Conservation (phyloP, 225 moss, liverwort and hornwort species). For the Anthoceros angustus region DNA sequence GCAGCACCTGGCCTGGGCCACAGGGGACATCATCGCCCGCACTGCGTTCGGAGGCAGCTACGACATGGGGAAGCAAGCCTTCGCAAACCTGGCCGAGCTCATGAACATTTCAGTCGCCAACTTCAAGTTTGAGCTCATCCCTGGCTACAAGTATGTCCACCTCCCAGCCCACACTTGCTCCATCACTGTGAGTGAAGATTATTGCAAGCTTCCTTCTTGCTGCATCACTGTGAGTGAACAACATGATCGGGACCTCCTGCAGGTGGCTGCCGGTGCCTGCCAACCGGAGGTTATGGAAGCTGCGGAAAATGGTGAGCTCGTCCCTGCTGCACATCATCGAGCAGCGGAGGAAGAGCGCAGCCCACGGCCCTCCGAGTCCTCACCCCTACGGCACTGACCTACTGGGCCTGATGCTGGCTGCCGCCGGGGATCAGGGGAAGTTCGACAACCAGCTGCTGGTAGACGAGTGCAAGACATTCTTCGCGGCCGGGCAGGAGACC, state of each 20-base stretch:
- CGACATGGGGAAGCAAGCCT: constrained; percentile 19
- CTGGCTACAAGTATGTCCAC: constrained; percentile 11
- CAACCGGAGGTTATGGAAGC: neutral
- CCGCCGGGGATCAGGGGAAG: neutral
- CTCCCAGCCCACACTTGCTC: neutral
- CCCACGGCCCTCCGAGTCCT: neutral
- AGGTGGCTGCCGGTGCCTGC: constrained; percentile 5
- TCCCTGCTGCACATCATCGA: neutral
- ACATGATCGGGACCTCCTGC: neutral
- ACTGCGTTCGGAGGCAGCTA: constrained; percentile 27
- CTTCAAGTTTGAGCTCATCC: constrained; percentile 9
- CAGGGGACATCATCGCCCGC: constrained; percentile 23
- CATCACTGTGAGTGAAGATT: neutral
- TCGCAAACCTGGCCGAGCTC: constrained; percentile 10
- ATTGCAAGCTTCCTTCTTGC: constrained; percentile 1
- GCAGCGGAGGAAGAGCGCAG: neutral
- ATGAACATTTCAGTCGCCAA: constrained; percentile 8
- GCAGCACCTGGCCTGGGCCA: constrained; percentile 10
- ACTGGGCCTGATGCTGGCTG: constrained; percentile 9
- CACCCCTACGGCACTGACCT: neutral
- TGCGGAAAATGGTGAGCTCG: neutral
- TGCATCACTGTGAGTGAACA: neutral
- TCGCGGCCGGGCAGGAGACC: constrained; percentile 19
- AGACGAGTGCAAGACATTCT: constrained; percentile 16
- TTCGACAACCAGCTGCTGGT: constrained; percentile 9